Evolutionary conservation across 1,284 basidiomycete genomes (phyloP).

Genomic region (Microbotryum silenes-acaulis): DNA sequence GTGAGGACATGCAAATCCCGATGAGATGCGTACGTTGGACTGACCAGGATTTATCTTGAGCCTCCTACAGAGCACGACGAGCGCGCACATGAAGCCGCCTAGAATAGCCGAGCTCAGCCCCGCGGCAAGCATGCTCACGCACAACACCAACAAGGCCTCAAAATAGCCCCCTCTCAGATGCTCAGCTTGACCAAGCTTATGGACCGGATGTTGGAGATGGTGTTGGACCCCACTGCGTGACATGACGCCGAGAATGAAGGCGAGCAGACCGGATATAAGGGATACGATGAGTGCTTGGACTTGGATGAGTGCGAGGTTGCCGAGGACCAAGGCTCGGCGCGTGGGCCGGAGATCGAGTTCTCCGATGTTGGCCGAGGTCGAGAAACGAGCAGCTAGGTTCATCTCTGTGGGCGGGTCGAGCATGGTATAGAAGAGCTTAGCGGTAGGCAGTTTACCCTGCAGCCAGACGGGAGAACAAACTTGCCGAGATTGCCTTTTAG

Average conservation of each 20-base stretch:
- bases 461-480: neutral
- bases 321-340: constrained; percentile 62
- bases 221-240: constrained; percentile 36
- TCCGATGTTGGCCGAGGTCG: constrained; percentile 61
- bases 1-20: neutral
- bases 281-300: constrained; percentile 89
- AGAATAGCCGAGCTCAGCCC: constrained; percentile 69
- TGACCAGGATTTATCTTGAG: constrained; percentile 74
- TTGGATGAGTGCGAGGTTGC: constrained; percentile 80
- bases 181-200: constrained; percentile 13
- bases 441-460: neutral
- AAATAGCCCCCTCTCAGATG: constrained; percentile 42
- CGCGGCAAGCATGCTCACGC: constrained; percentile 81
- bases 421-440: neutral
- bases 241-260: constrained; percentile 47
- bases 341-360: constrained; percentile 67
- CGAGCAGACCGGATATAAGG: constrained; percentile 70
- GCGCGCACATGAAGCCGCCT: constrained; percentile 84
- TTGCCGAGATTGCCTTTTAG: constrained; percentile 71
- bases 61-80: constrained; percentile 71
- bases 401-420: constrained; percentile 57
- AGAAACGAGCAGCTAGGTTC: constrained; percentile 55
- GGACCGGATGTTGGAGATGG: constrained; percentile 35
- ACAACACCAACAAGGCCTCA: constrained; percentile 70
- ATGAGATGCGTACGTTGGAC: constrained; percentile 20